phyloP scores from a whole-genome alignment of 164 flowering plant genomes.

The Macadamia integrifolia region DNA sequence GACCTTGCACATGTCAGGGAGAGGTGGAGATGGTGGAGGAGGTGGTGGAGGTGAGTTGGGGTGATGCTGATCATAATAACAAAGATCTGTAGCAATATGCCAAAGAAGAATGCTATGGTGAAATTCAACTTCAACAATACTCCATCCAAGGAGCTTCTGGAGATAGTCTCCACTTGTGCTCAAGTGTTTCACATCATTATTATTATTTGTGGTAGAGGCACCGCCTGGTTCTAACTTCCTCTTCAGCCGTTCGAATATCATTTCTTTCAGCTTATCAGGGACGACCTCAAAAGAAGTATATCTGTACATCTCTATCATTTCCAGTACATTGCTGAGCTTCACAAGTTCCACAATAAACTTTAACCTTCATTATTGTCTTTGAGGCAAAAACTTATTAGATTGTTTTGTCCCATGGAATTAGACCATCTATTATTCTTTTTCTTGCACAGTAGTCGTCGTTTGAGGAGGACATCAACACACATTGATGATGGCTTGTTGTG shows the following conservation, averaged over 20 bases:
- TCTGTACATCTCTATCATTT: neutral
- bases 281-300: neutral
- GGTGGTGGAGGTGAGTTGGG: too few relatives aligned
- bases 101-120: conserved; percentile 25
- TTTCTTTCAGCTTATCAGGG: neutral
- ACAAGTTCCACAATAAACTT: neutral
- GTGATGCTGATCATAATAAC: neutral
- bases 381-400: conserved; percentile 4
- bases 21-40: too few relatives aligned
- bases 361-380: neutral
- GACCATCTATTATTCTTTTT: conserved; percentile 15
- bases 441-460: neutral
- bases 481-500: neutral
- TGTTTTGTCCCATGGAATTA: conserved; percentile 11
- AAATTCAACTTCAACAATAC: conserved; percentile 17
- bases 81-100: conserved; percentile 31
- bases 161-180: too few relatives aligned
- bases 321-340: neutral
- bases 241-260: conserved; percentile 5
- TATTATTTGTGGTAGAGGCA: too few relatives aligned
- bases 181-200: too few relatives aligned
- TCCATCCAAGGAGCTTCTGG: too few relatives aligned
- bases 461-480: too few relatives aligned
- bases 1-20: neutral
- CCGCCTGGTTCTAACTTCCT: neutral